Evolutionary conservation across 2,329 filamentous ascomycete genomes (phyloP), one percentile per base, ranked within the genome.

Genomic region (Paraphaeosphaeria sporulosa): DNA sequence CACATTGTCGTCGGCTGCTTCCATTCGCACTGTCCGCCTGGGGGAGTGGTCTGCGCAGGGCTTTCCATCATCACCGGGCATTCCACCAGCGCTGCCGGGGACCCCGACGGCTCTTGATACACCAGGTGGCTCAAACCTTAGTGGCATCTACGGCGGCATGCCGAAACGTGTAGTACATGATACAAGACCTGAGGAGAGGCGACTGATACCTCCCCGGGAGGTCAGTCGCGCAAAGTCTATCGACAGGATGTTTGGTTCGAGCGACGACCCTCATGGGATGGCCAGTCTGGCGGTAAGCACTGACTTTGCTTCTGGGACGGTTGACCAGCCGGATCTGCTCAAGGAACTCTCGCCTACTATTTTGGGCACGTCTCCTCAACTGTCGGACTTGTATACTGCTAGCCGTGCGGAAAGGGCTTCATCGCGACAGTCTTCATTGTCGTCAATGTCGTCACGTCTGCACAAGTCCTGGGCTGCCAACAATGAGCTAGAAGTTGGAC

Each of bases 251-350:
- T 86, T 79, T 2, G 88, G 90, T 55, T 80, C 82, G 23, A 87
- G 81, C 55, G 79, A 82, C 10, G 88, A 92, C 71, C 88, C 89
- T 65, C 88, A 90, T 61, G 85, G 85, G 2, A 84, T 84, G 43
- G 83, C 91, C 1, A 87, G 86, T 64, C 82, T 93, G 2, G 86
- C 86, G 4, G 69, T 92, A 27, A 90, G 85, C 72, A 86, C 84
- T 4, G 83, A 87, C 1, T 79, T 85, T 23, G 90, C 85, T 1
- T 84, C 88, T 3, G 90, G 90, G 17, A 59, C 87, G 73, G 74
- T 83, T 82, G 66, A 87, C 82, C 69, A 79, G 74, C 74, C 85
- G 73, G 65, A 84, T 67, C 60, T 82, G 72, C 65, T 83, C 76
- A 77, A 77, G 42, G 78, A 81, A 8, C 64, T 75, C 21, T 79